Base-by-base conservation (phyloP, 305 asterid genomes). In the Rubia tinctorum region DNA sequence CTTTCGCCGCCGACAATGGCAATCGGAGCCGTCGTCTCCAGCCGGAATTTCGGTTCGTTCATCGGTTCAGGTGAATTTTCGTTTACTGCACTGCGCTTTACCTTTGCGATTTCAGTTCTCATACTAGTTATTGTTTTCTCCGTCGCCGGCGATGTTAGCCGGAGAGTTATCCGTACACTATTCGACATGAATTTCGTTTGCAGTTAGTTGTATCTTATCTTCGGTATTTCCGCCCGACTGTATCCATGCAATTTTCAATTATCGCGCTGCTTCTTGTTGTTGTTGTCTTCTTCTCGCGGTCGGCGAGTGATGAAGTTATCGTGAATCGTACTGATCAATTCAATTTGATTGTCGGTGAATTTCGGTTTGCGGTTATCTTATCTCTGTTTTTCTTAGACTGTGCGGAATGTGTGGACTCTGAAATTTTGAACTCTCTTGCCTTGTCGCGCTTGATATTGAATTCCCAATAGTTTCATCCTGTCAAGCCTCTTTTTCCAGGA, bases 11-110 rank as follows among this genome's bases (percentile, higher is more conserved):
- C 80, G 80, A 72, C 76, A 75, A 91, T 93, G 98, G 89, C 95
- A 66, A 88, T 88, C 73, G 96, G 97, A 53, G 84, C 96, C 76
- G 85, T 84, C 80, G 86, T 88, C 80, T 89, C 93, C 72, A 83
- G 82, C 87, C 86, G 97, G 88, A 87, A 86, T 68, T 88, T 90
- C 79, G 88, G 89, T 78, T 81, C 85, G 47, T 86, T 86, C 75
- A 30, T 81, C 72, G 74, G 79, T 80, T 75, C 86, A 75, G 90
- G 92, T 86, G 78, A 25, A 53, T 53, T 53, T 53, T 7, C n/a
- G 15, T 13, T 55, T 56, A 56, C 62, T n/a, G 59, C 22, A 56
- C 62, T 20, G 17, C 14, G 15, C n/a, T 17, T 18, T 30, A 30
- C 34, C 34, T 30, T 14, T 49, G 53, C 53, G 53, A 2, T 45